Evolutionary conservation across 2,329 filamentous ascomycete genomes (phyloP), one percentile per base, ranked within the genome.

Genomic region (Fusarium xyrophilum): DNA sequence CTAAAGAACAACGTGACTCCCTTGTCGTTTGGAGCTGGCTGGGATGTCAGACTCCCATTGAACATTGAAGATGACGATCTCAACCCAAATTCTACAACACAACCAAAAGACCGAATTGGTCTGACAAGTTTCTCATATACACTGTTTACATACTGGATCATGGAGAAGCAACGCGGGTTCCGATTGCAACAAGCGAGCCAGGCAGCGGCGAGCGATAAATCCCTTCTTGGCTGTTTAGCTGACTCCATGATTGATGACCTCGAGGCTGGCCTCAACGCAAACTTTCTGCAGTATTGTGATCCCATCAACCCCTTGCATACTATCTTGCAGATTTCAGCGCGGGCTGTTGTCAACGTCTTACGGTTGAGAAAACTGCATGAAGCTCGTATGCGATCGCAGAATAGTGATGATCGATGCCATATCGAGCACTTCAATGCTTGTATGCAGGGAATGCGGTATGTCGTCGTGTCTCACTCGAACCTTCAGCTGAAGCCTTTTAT

Each of bases 51-150:
- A 3, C 64, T 67, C 33, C 64, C 64, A 1, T 43, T 67, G 0
- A 67, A 67, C 12, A 67, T 67, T 2, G 63, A 67, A 36, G 64
- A 67, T 8, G n/a, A 14, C 6, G 63, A 67, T 6, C 35, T 67
- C 2, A 27, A 67, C 3, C 47, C 57, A 19, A 30, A 4, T 5
- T 50, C 57, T 0, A 7, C 4, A 9, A 25, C 5, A 1, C 17
- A 30, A 1, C 63, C 63, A 1, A 56, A 28, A 23, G 47, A 50
- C 9, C 33, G 64, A 3, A 6, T 7, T 1, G 36, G 63, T 1
- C 33, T 67, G 1, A 67, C 64, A 2, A 46, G 17, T 1, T 38
- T 63, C 6, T 56, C 64, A 0, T 67, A 63, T 35, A 63, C 63
- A 0, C 23, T 38, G 0, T 54, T 67, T 12, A 51, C 15, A 0